These are phyloP conservation scores for Xerocomellus dryophilus DNA, from an alignment of 768 basidiomycete species.

Conservation along the genomic window DNA sequence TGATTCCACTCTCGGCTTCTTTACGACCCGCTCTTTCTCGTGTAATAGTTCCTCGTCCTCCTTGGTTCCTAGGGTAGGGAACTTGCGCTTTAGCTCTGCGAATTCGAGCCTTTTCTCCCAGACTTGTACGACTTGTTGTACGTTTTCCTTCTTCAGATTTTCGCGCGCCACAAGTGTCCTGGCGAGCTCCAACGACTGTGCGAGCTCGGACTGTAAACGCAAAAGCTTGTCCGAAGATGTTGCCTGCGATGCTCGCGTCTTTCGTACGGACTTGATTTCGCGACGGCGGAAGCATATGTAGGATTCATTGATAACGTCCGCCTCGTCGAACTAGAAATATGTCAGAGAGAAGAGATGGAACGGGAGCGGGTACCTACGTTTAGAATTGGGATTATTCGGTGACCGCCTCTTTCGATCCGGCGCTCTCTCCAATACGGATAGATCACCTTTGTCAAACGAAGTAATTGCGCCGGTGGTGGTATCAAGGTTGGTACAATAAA, in stretches of 20 bases:
- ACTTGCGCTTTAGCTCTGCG: slow-evolving; percentile 77
- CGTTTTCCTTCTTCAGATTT: slow-evolving; percentile 64
- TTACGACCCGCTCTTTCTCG: slow-evolving; percentile 66
- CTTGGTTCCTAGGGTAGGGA: slow-evolving; percentile 55
- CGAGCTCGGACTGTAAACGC: slow-evolving; percentile 75
- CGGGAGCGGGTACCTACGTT: slow-evolving; percentile 56
- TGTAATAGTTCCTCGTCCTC: slow-evolving; percentile 69
- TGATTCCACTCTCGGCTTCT: slow-evolving; percentile 48
- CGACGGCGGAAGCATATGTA: slow-evolving; percentile 97
- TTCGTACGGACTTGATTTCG: slow-evolving; percentile 90
- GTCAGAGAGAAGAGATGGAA: not conserved
- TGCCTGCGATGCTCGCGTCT: slow-evolving; percentile 89
- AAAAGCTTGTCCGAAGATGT: slow-evolving; percentile 86
- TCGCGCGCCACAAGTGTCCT: slow-evolving; percentile 69
- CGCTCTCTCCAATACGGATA: slow-evolving; percentile 93
- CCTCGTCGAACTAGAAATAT: slow-evolving; percentile 69
- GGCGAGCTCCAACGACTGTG: slow-evolving; percentile 70
- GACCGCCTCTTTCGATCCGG: slow-evolving; percentile 74
- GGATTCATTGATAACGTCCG: slow-evolving; percentile 85
- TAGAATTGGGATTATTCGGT: slow-evolving; percentile 80
- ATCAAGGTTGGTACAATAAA: slow-evolving; percentile 68
- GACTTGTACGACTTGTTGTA: slow-evolving; percentile 55
- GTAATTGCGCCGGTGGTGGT: slow-evolving; percentile 57
- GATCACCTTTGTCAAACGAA: slow-evolving; percentile 66
- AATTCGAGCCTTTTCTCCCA: slow-evolving; percentile 79